Evolutionary conservation across 106 monocot species (phyloP).

Genomic region (Dendrobium huoshanense): DNA sequence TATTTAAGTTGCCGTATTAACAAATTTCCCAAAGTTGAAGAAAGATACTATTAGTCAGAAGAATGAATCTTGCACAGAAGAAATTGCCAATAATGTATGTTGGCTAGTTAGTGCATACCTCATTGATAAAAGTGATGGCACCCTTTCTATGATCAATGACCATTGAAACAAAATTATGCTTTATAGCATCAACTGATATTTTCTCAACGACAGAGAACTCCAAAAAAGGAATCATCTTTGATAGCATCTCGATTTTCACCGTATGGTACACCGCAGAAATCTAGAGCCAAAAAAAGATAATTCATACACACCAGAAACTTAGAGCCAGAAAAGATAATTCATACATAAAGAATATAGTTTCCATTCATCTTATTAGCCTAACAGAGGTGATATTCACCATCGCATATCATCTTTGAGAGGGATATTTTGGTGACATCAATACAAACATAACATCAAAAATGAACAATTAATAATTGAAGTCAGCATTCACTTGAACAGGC

Average conservation of each 20-base stretch:
- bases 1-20: background rate
- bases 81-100: background rate
- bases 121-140: conserved; percentile 52
- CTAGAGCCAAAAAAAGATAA: too few relatives aligned
- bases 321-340: conserved; percentile 10
- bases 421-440: background rate
- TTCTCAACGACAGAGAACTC: conserved; percentile 67
- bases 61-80: background rate
- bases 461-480: background rate
- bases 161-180: conserved; percentile 78
- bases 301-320: conserved; percentile 39
- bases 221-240: conserved; percentile 86
- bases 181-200: conserved; percentile 80
- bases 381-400: background rate
- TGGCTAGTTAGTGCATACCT: conserved; percentile 24
- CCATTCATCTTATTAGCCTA: too few relatives aligned
- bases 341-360: background rate
- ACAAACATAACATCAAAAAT: background rate
- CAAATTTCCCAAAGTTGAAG: background rate
- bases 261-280: conserved; percentile 46
- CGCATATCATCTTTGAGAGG: background rate
- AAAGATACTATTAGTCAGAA: too few relatives aligned
- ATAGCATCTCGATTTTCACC: conserved; percentile 72
- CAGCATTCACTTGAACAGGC: background rate
- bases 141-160: conserved; percentile 66